Evolutionary conservation across 345 rosid genomes (phyloP).

Genomic region (Schrenkiella parvula): DNA sequence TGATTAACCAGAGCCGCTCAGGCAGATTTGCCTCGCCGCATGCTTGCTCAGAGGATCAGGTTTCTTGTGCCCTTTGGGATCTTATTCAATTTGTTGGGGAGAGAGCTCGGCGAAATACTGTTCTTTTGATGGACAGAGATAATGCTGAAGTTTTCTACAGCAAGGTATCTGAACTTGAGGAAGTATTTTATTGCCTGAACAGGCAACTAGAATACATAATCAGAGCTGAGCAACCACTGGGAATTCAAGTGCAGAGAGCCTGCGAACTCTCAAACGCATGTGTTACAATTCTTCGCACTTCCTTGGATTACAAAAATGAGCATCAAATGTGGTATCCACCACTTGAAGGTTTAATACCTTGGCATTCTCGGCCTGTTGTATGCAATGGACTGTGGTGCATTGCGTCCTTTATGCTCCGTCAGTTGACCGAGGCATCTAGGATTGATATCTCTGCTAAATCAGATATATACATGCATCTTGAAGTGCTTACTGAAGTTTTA

Average conservation of each 20-base stretch:
- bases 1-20: constrained; percentile 61
- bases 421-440: constrained; percentile 52
- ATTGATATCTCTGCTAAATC: constrained; percentile 56
- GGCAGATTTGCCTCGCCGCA: constrained; percentile 36
- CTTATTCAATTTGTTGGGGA: constrained; percentile 91
- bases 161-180: constrained; percentile 89
- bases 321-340: constrained; percentile 93
- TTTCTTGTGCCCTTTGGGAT: constrained; percentile 83
- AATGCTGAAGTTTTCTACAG: constrained; percentile 94
- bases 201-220: constrained; percentile 64
- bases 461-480: constrained; percentile 52
- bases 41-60: constrained; percentile 47
- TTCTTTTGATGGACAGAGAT: constrained; percentile 96
- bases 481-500: constrained; percentile 61
- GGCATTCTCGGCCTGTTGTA: constrained; percentile 63
- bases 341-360: constrained; percentile 77
- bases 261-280: constrained; percentile 76
- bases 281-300: constrained; percentile 58
- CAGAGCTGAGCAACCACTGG: constrained; percentile 51
- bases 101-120: constrained; percentile 72
- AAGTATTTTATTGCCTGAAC: constrained; percentile 70
- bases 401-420: constrained; percentile 69
- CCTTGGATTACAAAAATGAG: constrained; percentile 65
- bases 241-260: constrained; percentile 62
- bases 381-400: constrained; percentile 82